A percentile compares a stretch with the other conserved stretches of the same genome.
These are phyloP conservation scores for Lactifluus pinguis DNA, from an alignment of 768 basidiomycete species.

Conservation along the genomic window DNA sequence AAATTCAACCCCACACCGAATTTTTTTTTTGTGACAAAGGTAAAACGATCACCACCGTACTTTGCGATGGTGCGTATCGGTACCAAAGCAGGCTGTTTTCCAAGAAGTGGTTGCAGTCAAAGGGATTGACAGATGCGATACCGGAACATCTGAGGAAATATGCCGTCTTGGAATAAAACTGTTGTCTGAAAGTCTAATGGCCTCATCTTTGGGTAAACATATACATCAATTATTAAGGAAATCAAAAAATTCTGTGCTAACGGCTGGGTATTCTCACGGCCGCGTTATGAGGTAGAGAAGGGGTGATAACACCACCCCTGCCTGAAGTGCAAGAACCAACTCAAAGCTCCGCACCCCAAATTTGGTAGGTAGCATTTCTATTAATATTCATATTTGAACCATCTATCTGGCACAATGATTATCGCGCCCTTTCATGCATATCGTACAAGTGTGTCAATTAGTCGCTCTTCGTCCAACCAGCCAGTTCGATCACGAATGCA, in stretches of 20 bases:
- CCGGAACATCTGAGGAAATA: conserved; percentile 85
- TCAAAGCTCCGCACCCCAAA: no score
- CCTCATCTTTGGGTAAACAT: background rate
- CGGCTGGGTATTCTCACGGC: background rate
- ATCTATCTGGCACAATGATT: no score
- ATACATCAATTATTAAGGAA: background rate
- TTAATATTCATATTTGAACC: no score
- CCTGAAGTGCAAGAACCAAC: no score
- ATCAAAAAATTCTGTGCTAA: background rate
- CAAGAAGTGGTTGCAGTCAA: conserved; percentile 79
- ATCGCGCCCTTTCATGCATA: background rate
- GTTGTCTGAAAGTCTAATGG: background rate
- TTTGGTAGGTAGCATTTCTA: no score
- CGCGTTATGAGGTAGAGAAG: no score
- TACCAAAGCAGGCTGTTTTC: conserved; percentile 97
- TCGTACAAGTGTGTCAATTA: conserved; percentile 3
- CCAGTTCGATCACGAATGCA: conserved; percentile 44
- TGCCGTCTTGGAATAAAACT: conserved; percentile 58
- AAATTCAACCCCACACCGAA: no score
- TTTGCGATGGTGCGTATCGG: conserved; percentile 94
- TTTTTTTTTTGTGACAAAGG: conserved; percentile 45
- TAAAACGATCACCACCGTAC: conserved; percentile 75
- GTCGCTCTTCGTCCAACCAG: conserved; percentile 31
- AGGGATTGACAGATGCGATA: conserved; percentile 68
- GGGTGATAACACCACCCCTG: no score